These are phyloP conservation scores for Aspergillus pseudotamarii DNA, from an alignment of 2,329 filamentous ascomycete species.

Conservation along the genomic window DNA sequence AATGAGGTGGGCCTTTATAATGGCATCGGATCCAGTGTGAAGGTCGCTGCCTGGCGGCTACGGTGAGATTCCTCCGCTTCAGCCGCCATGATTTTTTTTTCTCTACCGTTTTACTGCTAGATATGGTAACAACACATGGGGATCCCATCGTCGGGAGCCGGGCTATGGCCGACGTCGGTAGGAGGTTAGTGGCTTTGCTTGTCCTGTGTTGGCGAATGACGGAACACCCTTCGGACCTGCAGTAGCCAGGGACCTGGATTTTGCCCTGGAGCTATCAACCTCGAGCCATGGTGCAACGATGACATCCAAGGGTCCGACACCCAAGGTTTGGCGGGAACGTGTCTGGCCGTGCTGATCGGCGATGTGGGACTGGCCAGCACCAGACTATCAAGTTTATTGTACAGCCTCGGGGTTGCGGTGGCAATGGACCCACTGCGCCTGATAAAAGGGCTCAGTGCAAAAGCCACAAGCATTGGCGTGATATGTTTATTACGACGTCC, in stretches of 20 bases:
- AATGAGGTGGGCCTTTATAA: background rate
- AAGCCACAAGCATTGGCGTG: background rate
- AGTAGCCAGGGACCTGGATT: constrained; percentile 2
- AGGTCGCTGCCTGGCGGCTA: background rate
- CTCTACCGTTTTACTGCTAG: background rate
- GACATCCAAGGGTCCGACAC: constrained; percentile 4
- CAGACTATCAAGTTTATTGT: background rate
- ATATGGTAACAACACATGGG: background rate
- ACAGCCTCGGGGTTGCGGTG: background rate
- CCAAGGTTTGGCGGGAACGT: constrained; percentile 4
- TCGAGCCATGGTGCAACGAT: constrained; percentile 3
- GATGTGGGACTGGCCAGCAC: background rate
- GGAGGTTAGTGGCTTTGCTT: background rate
- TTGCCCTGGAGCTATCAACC: background rate
- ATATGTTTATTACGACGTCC: constrained; percentile 1
- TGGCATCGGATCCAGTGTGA: background rate
- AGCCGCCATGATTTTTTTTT: background rate
- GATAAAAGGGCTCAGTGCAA: background rate
- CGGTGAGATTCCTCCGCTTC: background rate
- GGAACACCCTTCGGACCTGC: background rate
- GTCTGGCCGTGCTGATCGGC: constrained; percentile 4
- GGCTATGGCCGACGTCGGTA: background rate
- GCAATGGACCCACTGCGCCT: constrained; percentile 1
- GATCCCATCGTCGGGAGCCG: background rate
- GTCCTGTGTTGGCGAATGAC: background rate